A percentile compares a stretch with the other conserved stretches of the same genome.
Conservation (phyloP, 768 basidiomycete species). For the Phaffia australis region DNA sequence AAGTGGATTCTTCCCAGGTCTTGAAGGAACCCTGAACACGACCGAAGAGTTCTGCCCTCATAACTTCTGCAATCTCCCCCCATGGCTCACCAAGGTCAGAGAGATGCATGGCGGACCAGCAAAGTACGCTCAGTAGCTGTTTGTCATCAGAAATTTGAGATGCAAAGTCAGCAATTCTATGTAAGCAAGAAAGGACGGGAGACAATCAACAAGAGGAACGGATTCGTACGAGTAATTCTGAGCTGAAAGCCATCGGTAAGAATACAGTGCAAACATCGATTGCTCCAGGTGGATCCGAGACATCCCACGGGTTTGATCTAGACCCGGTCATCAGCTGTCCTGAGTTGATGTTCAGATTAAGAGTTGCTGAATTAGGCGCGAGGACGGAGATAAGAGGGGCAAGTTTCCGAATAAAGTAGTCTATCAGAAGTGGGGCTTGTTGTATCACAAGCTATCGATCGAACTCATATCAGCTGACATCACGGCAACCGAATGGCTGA, state of each 20-base stretch:
- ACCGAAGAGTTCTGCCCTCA: not conserved
- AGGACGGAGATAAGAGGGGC: slow-evolving; percentile 25
- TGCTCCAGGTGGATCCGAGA: not conserved
- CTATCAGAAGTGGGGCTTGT: slow-evolving; percentile 24
- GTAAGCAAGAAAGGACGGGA: too few species aligned
- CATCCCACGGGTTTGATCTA: not conserved
- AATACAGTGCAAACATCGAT: slow-evolving; percentile 21
- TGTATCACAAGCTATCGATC: slow-evolving; percentile 8
- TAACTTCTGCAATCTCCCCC: slow-evolving; percentile 16
- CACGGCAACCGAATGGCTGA: not conserved
- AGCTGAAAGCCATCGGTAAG: slow-evolving; percentile 19
- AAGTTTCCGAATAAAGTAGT: slow-evolving; percentile 26
- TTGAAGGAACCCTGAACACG: slow-evolving; percentile 7
- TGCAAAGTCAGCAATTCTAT: not conserved
- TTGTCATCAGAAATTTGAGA: not conserved
- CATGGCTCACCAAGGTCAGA: slow-evolving; percentile 20
- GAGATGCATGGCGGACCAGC: slow-evolving; percentile 25
- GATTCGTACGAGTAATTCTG: slow-evolving; percentile 14
- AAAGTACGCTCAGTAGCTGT: slow-evolving; percentile 20
- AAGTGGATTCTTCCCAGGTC: not conserved
- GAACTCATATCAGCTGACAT: not conserved
- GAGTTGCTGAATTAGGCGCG: slow-evolving; percentile 7
- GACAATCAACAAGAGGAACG: not conserved
- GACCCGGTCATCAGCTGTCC: not conserved
- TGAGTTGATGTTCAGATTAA: not conserved